A percentile compares a stretch with the other conserved stretches of the same genome.
These are phyloP conservation scores for Melampsora occidentalis DNA, from an alignment of 1,284 basidiomycete genomes.

Conservation along the genomic window DNA sequence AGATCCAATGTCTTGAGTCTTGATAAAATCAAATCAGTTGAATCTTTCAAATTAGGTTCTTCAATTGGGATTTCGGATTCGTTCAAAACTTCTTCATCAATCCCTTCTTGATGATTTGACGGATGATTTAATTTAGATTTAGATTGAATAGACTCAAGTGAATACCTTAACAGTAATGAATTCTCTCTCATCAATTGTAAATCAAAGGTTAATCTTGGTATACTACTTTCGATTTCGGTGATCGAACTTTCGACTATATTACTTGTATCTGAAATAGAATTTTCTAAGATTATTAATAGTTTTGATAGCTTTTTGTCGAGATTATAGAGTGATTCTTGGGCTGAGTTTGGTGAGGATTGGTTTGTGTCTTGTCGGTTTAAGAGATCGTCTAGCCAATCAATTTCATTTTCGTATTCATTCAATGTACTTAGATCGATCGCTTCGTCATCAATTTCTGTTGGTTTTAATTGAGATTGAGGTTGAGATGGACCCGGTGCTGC, in stretches of 20 bases:
- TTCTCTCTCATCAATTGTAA: conserved; percentile 91
- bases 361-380: background rate
- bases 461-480: too few species aligned
- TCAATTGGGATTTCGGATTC: conserved; percentile 8
- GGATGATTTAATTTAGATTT: conserved; percentile 54
- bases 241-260: conserved; percentile 77
- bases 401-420: conserved; percentile 28
- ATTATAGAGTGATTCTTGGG: conserved; percentile 58
- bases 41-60: conserved; percentile 36
- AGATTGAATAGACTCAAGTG: conserved; percentile 62
- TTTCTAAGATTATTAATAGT: conserved; percentile 71
- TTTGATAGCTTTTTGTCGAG: conserved; percentile 71
- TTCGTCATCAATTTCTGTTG: too few species aligned
- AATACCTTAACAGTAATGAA: conserved; percentile 68
- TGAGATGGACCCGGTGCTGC: too few species aligned
- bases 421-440: conserved; percentile 22
- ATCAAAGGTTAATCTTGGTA: conserved; percentile 84
- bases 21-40: conserved; percentile 60
- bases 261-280: conserved; percentile 80
- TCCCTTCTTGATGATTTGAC: background rate
- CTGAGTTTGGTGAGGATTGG: background rate
- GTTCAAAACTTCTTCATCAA: conserved; percentile 52
- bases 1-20: conserved; percentile 73
- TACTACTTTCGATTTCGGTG: conserved; percentile 79
- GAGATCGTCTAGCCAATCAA: conserved; percentile 34